These are phyloP conservation scores for Suhomyces vadensis DNA, from an alignment of 805 yeast genomes.

Conservation along the genomic window DNA sequence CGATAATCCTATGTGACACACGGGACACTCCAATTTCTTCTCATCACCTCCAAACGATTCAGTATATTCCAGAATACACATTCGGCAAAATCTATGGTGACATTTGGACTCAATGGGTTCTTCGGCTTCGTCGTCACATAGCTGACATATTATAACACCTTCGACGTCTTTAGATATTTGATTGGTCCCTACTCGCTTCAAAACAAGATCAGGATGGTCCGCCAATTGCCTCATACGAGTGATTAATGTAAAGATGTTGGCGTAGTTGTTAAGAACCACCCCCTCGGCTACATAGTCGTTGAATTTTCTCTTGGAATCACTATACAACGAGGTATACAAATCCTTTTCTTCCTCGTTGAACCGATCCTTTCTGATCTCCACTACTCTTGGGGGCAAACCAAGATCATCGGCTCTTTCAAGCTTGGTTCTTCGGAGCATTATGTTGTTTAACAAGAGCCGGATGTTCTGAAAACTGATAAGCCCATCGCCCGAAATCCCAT, in stretches of 20 bases:
- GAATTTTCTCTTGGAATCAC: conserved; percentile 84
- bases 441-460: conserved; percentile 68
- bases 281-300: conserved; percentile 94
- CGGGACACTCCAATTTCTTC: conserved; percentile 79
- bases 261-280: conserved; percentile 93
- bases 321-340: conserved; percentile 80
- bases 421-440: conserved; percentile 93
- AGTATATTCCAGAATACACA: conserved; percentile 87
- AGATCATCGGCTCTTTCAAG: conserved; percentile 96
- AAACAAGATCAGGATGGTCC: conserved; percentile 94
- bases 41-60: conserved; percentile 72
- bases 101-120: conserved; percentile 95
- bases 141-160: conserved; percentile 73
- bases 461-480: conserved; percentile 73
- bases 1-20: conserved; percentile 89
- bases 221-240: conserved; percentile 98
- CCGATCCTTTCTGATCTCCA: conserved; percentile 79
- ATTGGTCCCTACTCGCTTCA: conserved; percentile 60
- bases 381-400: conserved; percentile 95
- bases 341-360: conserved; percentile 97
- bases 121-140: conserved; percentile 98
- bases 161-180: conserved; percentile 41
- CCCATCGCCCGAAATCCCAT: conserved; percentile 82
- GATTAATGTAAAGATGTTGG: conserved; percentile 92
- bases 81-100: conserved; percentile 89